Conservation (phyloP, 2,329 filamentous ascomycete species). For the Trichoderma atrobrunneum region DNA sequence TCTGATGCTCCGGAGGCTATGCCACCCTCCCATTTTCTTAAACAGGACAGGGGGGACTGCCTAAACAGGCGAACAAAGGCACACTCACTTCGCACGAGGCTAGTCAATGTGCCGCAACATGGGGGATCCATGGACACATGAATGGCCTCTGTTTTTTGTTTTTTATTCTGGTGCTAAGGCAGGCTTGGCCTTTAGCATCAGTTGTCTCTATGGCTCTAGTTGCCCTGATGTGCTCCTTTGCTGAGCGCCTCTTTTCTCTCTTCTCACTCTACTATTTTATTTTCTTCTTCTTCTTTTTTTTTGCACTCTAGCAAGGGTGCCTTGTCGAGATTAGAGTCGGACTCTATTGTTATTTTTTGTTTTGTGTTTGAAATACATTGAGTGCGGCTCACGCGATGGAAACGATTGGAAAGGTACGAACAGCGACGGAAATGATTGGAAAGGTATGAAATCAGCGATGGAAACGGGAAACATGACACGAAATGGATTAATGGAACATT, state of each 20-base stretch:
- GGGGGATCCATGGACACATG: neutral
- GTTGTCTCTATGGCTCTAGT: neutral
- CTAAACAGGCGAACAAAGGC: conserved; percentile 18
- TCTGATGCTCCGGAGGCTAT: neutral
- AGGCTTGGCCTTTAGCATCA: neutral
- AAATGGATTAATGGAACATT: neutral
- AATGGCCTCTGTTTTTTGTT: neutral
- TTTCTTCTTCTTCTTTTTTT: neutral
- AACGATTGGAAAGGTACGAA: neutral
- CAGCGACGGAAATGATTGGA: neutral
- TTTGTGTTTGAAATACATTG: neutral
- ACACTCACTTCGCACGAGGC: neutral
- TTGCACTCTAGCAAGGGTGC: neutral
- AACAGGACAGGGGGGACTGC: conserved; percentile 5
- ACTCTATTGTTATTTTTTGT: neutral
- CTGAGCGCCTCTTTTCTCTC: neutral
- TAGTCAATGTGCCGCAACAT: neutral
- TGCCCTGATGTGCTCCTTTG: neutral
- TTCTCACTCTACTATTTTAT: neutral
- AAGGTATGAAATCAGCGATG: neutral
- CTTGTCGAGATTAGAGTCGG: neutral
- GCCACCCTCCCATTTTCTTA: neutral
- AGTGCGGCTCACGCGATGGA: neutral
- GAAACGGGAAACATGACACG: neutral
- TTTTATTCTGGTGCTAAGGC: neutral